These are phyloP conservation scores for Gaillardinia entomophila DNA, from an alignment of 805 yeast genomes.

Conservation along the genomic window DNA sequence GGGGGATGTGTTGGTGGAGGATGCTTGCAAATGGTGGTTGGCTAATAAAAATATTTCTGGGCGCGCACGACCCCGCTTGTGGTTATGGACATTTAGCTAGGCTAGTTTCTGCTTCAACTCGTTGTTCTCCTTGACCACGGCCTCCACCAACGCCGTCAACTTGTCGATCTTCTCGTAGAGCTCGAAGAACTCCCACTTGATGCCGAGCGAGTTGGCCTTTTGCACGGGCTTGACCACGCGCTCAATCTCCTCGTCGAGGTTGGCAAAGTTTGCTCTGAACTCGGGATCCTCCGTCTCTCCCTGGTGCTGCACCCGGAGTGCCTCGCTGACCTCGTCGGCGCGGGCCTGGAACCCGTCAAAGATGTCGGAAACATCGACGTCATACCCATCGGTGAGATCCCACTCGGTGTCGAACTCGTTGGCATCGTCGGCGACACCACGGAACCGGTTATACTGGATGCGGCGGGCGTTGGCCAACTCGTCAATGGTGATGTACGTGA, in stretches of 20 bases:
- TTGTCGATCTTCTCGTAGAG: constrained; percentile 48
- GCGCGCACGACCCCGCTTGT: background rate
- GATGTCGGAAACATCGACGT: constrained; percentile 23
- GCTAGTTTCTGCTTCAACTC: constrained; percentile 15
- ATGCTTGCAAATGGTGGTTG: too few relatives aligned
- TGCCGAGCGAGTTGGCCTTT: constrained; percentile 47
- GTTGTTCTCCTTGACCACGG: constrained; percentile 30
- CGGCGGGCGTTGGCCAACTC: constrained; percentile 67
- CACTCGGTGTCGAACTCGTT: constrained; percentile 74
- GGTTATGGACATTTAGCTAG: background rate
- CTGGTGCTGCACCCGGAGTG: constrained; percentile 44
- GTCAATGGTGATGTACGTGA: constrained; percentile 52
- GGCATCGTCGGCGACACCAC: constrained; percentile 67
- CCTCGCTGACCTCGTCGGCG: constrained; percentile 30
- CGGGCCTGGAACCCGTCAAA: constrained; percentile 35
- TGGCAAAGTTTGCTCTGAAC: constrained; percentile 44
- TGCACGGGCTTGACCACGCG: constrained; percentile 54
- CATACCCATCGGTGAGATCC: constrained; percentile 75
- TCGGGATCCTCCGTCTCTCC: constrained; percentile 70
- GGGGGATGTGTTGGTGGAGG: too few relatives aligned
- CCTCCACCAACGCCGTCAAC: constrained; percentile 34
- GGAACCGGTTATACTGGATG: constrained; percentile 63
- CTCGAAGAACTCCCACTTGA: constrained; percentile 60
- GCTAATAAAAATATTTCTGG: too few relatives aligned
- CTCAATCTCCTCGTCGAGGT: constrained; percentile 49